phyloP scores from a whole-genome alignment of 2,329 filamentous ascomycete species.

The Polytolypa hystricis region DNA sequence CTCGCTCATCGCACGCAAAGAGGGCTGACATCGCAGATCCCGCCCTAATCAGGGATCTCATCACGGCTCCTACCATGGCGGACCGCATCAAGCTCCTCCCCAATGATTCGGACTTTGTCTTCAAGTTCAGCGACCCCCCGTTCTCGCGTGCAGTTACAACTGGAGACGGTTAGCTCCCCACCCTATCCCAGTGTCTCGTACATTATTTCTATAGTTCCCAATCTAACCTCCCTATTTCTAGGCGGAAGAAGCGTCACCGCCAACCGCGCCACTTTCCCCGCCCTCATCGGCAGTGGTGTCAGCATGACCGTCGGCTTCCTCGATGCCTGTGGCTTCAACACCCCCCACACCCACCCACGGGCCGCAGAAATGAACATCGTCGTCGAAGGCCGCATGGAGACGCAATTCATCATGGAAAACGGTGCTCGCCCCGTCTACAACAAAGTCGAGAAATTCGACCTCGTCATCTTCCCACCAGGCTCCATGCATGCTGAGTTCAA shows the following conservation, averaged over 20 bases:
- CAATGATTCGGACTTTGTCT: slow-evolving; percentile 38
- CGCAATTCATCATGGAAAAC: slow-evolving; percentile 45
- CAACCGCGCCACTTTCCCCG: slow-evolving; percentile 48
- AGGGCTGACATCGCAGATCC: not conserved
- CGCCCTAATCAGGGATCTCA: not conserved
- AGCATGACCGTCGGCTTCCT: slow-evolving; percentile 44
- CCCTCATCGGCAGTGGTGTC: slow-evolving; percentile 42
- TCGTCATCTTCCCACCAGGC: slow-evolving; percentile 46
- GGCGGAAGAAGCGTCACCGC: slow-evolving; percentile 27
- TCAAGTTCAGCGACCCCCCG: slow-evolving; percentile 33
- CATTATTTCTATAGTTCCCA: not conserved
- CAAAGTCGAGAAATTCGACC: slow-evolving; percentile 34
- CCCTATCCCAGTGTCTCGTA: not conserved
- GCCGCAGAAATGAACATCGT: slow-evolving; percentile 44
- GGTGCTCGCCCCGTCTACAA: slow-evolving; percentile 27
- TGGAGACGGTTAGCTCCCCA: not conserved
- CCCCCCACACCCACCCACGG: slow-evolving; percentile 45
- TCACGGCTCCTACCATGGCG: not conserved
- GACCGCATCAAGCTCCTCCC: slow-evolving; percentile 16
- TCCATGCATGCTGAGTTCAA: slow-evolving; percentile 48
- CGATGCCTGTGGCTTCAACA: slow-evolving; percentile 45
- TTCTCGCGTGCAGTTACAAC: slow-evolving; percentile 30
- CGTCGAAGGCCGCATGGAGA: slow-evolving; percentile 38
- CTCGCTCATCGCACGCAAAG: not conserved
- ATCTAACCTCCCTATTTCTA: not conserved